These are phyloP conservation scores for Stephania japonica DNA, from an alignment of 164 flowering plant species.

Conservation along the genomic window DNA sequence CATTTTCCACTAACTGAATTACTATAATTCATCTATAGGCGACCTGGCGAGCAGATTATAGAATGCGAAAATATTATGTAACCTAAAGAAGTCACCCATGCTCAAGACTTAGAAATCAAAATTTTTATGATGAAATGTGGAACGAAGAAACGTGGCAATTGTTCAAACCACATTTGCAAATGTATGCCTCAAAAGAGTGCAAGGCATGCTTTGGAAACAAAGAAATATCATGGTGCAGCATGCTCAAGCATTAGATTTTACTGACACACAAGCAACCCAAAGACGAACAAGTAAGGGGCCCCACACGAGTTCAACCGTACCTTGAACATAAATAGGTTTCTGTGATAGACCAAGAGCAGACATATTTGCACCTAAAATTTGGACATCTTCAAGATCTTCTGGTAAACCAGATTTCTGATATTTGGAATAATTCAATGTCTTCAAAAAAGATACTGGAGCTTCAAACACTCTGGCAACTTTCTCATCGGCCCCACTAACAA, in stretches of 20 bases:
- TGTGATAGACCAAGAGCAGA: slow-evolving; percentile 97
- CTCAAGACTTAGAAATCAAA: background rate
- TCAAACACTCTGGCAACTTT: slow-evolving; percentile 97
- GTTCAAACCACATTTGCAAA: background rate
- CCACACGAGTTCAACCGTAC: slow-evolving; percentile 30
- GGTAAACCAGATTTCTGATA: slow-evolving; percentile 23
- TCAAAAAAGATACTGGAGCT: slow-evolving; percentile 87
- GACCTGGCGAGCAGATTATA: no score
- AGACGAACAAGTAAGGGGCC: background rate
- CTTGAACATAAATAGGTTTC: slow-evolving; percentile 77
- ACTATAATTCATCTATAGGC: no score
- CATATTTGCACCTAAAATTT: slow-evolving; percentile 95
- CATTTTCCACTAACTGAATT: no score
- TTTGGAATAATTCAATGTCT: slow-evolving; percentile 60
- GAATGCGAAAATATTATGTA: background rate
- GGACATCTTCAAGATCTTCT: slow-evolving; percentile 49
- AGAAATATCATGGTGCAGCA: background rate
- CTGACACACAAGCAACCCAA: background rate
- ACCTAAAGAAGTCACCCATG: background rate
- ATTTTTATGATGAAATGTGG: background rate
- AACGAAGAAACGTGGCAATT: background rate
- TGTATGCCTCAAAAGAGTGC: background rate
- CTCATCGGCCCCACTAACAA: slow-evolving; percentile 97
- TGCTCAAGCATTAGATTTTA: background rate
- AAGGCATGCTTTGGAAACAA: background rate